Evolutionary conservation across 805 yeast species (phyloP), one percentile per base, ranked within the genome.

Genomic region (Starmerella apicola): DNA sequence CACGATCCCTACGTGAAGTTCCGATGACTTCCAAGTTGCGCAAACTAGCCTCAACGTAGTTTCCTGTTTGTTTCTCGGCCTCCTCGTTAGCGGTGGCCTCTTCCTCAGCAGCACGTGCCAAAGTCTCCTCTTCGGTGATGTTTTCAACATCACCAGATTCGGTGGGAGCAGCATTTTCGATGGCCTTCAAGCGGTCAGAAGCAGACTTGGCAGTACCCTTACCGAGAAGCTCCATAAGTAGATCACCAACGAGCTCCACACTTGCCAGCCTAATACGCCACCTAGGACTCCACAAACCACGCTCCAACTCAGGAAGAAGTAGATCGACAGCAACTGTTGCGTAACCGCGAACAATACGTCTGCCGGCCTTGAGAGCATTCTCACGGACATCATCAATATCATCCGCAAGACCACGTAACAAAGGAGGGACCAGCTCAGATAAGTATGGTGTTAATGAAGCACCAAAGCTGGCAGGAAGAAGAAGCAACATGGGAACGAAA

Each of bases 191-290:
- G 7, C 51, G 53, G 17, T 48, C 48, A 44, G 67, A 62, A 27
- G 63, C 62, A 3, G 44, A 27, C 22, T 12, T 31, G 12, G 38
- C 17, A 34, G 56, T 55, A 26, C 64, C 65, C 17, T 60, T 65
- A 59, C 97, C 98, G 32, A 94, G 80, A 51, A 91, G 78, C 65
- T 88, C 94, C 78, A 82, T 86, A 52, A 91, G 67, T 54, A 91
- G 67, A 51, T 91, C 98, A 50, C 98, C 97, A 5, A 95, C 79
- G 48, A 91, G 80, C 63, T 86, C 95, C 32, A 91, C 93, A 26
- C 96, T 85, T 1, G 95, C 81, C 43, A 85, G 68, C 60, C 99
- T 76, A 55, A 91, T 91, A 56, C 96, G 76, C 60, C 81, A 74
- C 54, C 76, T 81, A 44, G 70, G 62, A 60, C 84, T 94, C 37